A percentile compares a stretch with the other conserved stretches of the same genome.
Conservation (phyloP, 306 rosid genomes). For the Prunus mongolica region DNA sequence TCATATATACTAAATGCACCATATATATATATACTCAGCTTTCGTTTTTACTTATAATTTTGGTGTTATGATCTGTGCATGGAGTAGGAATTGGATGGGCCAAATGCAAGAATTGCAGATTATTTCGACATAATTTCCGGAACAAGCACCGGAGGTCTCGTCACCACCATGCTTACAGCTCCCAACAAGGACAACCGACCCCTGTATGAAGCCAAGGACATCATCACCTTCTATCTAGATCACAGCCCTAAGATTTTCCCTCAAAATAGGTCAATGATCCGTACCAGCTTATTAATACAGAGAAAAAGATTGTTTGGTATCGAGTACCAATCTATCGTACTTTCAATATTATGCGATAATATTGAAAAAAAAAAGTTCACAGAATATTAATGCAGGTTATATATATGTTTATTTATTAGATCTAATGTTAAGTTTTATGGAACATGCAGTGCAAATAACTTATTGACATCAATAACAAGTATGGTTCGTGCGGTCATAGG, state of each 20-base stretch:
- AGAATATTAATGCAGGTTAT: too few relatives aligned
- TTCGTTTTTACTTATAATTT: too few relatives aligned
- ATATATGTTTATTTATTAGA: neutral
- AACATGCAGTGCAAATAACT: neutral
- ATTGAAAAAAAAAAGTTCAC: too few relatives aligned
- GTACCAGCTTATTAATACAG: neutral
- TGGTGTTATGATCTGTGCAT: too few relatives aligned
- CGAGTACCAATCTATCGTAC: neutral
- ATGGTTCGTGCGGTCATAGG: neutral
- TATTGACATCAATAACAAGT: neutral
- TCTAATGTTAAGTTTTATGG: neutral
- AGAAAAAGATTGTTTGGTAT: neutral
- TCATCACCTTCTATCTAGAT: conserved; percentile 19
- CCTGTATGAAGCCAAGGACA: conserved; percentile 24
- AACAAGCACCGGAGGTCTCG: conserved; percentile 42
- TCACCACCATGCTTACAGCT: conserved; percentile 37
- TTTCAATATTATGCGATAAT: neutral
- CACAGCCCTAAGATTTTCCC: conserved; percentile 24
- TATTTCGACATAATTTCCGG: conserved; percentile 40
- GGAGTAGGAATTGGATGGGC: conserved; percentile 32
- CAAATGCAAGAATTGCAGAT: conserved; percentile 33
- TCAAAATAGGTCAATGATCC: conserved; percentile 7
- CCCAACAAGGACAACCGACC: conserved; percentile 31
- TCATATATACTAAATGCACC: neutral
- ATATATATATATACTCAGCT: neutral